Percentiles rank a stretch among this genome's conserved stretches.
Evolutionary conservation across 1,284 basidiomycete species (phyloP).

Genomic region (Sanghuangporus sanghuang): DNA sequence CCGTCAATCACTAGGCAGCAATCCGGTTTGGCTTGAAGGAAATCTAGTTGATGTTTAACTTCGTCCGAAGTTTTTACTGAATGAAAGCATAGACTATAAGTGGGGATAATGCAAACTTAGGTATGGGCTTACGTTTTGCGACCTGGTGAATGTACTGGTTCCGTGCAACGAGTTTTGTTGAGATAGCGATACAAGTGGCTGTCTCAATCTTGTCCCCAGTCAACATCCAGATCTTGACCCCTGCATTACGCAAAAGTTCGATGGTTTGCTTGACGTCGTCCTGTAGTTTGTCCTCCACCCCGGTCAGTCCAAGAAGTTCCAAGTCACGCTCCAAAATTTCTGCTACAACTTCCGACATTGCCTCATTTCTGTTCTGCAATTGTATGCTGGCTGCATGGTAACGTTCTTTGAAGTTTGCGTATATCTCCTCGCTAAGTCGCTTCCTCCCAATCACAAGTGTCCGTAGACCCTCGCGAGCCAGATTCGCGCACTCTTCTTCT

Average conservation of each 20-base stretch:
- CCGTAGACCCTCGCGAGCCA: constrained; percentile 94
- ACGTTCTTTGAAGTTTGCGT: constrained; percentile 68
- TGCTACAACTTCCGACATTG: constrained; percentile 70
- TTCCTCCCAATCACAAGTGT: constrained; percentile 92
- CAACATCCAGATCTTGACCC: constrained; percentile 99
- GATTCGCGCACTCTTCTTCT: constrained; percentile 97
- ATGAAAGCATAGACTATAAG: background rate
- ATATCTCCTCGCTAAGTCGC: constrained; percentile 64
- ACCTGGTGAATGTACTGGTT: constrained; percentile 99
- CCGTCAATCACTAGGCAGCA: constrained; percentile 99
- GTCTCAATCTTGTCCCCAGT: constrained; percentile 99
- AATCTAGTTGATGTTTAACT: constrained; percentile 88
- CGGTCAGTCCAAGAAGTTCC: constrained; percentile 90
- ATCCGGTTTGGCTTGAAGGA: constrained; percentile 90
- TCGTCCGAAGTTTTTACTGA: constrained; percentile 81
- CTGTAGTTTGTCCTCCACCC: constrained; percentile 98
- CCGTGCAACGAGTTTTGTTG: constrained; percentile 91
- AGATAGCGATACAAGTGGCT: constrained; percentile 96
- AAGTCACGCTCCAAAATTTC: constrained; percentile 84
- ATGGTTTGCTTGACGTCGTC: constrained; percentile 94
- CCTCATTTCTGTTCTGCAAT: constrained; percentile 78
- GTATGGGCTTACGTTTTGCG: constrained; percentile 68
- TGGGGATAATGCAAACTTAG: constrained; percentile 10
- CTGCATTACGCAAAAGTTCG: constrained; percentile 91
- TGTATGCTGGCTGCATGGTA: constrained; percentile 76